Percentiles rank a stretch among this genome's conserved stretches.
Conservation (phyloP, 805 yeast genomes). For the Pichia deserticola region DNA sequence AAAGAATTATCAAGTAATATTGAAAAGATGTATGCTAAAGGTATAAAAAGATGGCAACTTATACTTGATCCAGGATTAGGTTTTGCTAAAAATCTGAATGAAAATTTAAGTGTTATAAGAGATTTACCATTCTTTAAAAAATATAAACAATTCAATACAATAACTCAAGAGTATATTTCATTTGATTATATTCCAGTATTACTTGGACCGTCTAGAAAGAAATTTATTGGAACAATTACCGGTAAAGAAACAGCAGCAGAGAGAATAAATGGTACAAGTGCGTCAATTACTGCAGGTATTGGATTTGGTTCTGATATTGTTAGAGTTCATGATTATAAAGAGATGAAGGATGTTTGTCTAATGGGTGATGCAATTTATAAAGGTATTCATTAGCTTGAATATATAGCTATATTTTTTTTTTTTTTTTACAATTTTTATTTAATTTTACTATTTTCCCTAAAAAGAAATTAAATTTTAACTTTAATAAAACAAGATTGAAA, state of each 20-base stretch:
- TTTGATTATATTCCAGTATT: slow-evolving; percentile 58
- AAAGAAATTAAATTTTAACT: too few species aligned
- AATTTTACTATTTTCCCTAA: too few species aligned
- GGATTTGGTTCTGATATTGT: slow-evolving; percentile 73
- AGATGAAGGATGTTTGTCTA: slow-evolving; percentile 42
- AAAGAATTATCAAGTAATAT: slow-evolving; percentile 57
- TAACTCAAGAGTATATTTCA: slow-evolving; percentile 28
- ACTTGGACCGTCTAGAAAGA: slow-evolving; percentile 84
- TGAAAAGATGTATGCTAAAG: slow-evolving; percentile 46
- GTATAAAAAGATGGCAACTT: slow-evolving; percentile 84
- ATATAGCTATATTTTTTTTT: neutral
- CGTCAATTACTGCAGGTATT: slow-evolving; percentile 65
- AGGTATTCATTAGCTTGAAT: slow-evolving; percentile 5
- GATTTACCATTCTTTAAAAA: slow-evolving; percentile 39
- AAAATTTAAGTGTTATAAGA: slow-evolving; percentile 61
- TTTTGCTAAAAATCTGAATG: slow-evolving; percentile 76
- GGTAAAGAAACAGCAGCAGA: slow-evolving; percentile 47
- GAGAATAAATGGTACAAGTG: slow-evolving; percentile 72
- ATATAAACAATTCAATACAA: slow-evolving; percentile 28
- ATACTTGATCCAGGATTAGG: slow-evolving; percentile 94
- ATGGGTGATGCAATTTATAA: slow-evolving; percentile 73
- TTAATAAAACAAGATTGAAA: neutral
- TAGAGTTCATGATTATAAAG: slow-evolving; percentile 78
- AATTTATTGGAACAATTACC: slow-evolving; percentile 72
- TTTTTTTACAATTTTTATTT: neutral